Conservation (phyloP, 108 stramenopile species). For the Mediolabrus comicus region DNA sequence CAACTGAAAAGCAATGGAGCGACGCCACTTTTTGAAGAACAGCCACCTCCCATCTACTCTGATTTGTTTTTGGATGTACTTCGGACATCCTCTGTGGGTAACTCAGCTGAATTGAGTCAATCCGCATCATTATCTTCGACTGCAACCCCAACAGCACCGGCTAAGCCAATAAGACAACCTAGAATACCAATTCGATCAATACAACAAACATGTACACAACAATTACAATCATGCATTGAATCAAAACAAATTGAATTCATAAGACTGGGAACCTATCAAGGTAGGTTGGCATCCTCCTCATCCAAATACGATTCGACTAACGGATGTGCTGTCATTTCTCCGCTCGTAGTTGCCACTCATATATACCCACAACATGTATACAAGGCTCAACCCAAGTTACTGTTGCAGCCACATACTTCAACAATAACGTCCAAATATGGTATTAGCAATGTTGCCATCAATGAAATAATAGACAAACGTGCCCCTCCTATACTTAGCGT, state of each 20-base stretch:
- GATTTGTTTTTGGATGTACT: conserved; percentile 40
- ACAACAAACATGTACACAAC: not conserved
- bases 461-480: conserved; percentile 69
- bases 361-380: conserved; percentile 29
- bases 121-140: conserved; percentile 12
- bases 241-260: conserved; percentile 61
- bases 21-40: conserved; percentile 33
- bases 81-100: conserved; percentile 9
- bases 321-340: conserved; percentile 89
- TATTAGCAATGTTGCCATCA: conserved; percentile 56
- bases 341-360: conserved; percentile 66
- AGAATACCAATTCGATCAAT: conserved; percentile 21
- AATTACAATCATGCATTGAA: conserved; percentile 41
- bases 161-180: not conserved
- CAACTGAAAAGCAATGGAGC: conserved; percentile 46
- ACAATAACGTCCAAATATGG: conserved; percentile 39
- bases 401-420: not conserved
- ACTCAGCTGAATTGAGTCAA: conserved; percentile 10
- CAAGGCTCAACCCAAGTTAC: not conserved
- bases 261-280: conserved; percentile 76
- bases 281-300: conserved; percentile 41
- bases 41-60: conserved; percentile 18
- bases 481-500: conserved; percentile 62
- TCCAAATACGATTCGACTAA: conserved; percentile 69
- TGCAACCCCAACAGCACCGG: conserved; percentile 5